These are phyloP conservation scores for Ustilago esculenta DNA, from an alignment of 1,284 basidiomycete genomes.

Conservation along the genomic window DNA sequence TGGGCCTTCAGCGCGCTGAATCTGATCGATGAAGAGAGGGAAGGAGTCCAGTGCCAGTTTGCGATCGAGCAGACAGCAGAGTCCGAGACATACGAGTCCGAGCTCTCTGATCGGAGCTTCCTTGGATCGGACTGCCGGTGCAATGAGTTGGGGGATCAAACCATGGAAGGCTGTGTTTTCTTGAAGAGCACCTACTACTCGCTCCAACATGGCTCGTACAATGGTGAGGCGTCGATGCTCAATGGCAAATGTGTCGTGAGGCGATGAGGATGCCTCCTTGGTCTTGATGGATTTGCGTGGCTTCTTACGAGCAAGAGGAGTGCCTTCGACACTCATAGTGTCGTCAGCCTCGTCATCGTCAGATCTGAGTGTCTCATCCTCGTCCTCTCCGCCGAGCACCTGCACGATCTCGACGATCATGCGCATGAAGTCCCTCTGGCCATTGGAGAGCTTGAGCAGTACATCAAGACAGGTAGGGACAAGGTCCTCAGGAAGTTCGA, in stretches of 20 bases:
- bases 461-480: constrained; percentile 87
- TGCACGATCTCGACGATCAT: constrained; percentile 93
- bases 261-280: constrained; percentile 17
- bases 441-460: constrained; percentile 81
- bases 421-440: constrained; percentile 89
- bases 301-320: constrained; percentile 39
- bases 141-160: constrained; percentile 85
- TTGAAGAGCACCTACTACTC: constrained; percentile 77
- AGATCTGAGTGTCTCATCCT: constrained; percentile 64
- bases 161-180: constrained; percentile 94
- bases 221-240: constrained; percentile 69
- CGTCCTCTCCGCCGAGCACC: constrained; percentile 66
- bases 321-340: constrained; percentile 38
- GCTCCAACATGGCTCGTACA: constrained; percentile 88
- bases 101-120: constrained; percentile 84
- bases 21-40: constrained; percentile 86
- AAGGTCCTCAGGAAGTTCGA: constrained; percentile 79
- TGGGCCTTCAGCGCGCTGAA: constrained; percentile 79
- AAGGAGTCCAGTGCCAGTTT: constrained; percentile 91
- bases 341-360: constrained; percentile 46
- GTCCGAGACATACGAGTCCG: constrained; percentile 83
- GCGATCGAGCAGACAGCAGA: constrained; percentile 90
- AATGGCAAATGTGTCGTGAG: constrained; percentile 42
- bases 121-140: constrained; percentile 88
- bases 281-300: constrained; percentile 38